Evolutionary conservation across 225 moss, liverwort and hornwort genomes (phyloP).

Genomic region (Pseudoscleropodium purum): DNA sequence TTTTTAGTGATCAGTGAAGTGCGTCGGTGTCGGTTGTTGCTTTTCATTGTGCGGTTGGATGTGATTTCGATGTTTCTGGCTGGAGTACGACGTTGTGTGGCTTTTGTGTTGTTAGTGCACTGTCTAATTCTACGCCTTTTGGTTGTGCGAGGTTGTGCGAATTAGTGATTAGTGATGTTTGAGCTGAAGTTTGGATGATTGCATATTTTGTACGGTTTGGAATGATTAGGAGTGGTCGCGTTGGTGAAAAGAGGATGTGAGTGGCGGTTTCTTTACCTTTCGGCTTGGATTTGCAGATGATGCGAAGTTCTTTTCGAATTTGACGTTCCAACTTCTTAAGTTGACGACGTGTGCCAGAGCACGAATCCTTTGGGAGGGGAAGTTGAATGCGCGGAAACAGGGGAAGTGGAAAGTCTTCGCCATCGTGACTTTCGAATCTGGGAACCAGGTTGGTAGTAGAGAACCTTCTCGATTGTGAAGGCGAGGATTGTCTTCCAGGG

Average conservation of each 20-base stretch:
- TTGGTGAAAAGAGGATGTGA: background rate
- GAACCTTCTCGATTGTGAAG: slow-evolving; percentile 13
- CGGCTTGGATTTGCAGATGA: slow-evolving; percentile 16
- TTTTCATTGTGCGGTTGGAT: background rate
- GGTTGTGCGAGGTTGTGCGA: background rate
- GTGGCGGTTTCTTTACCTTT: background rate
- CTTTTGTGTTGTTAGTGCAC: background rate
- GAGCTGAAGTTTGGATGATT: slow-evolving; percentile 3
- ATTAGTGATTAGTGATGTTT: background rate
- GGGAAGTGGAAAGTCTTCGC: slow-evolving; percentile 1
- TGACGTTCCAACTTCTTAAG: slow-evolving; percentile 9
- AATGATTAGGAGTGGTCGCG: background rate
- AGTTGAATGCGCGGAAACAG: slow-evolving; percentile 2
- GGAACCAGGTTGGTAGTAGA: slow-evolving; percentile 28
- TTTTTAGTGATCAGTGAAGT: background rate
- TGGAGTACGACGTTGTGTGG: background rate
- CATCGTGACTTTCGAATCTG: slow-evolving; percentile 8
- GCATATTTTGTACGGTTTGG: background rate
- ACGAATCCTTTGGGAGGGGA: background rate
- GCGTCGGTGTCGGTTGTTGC: background rate
- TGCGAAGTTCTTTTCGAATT: background rate
- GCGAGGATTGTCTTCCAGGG: background rate
- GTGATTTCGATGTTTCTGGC: background rate
- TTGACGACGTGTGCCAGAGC: background rate
- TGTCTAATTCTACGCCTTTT: background rate